phyloP scores from a whole-genome alignment of 352 stramenopile genomes.

The Phytophthora macrochlamydospora region DNA sequence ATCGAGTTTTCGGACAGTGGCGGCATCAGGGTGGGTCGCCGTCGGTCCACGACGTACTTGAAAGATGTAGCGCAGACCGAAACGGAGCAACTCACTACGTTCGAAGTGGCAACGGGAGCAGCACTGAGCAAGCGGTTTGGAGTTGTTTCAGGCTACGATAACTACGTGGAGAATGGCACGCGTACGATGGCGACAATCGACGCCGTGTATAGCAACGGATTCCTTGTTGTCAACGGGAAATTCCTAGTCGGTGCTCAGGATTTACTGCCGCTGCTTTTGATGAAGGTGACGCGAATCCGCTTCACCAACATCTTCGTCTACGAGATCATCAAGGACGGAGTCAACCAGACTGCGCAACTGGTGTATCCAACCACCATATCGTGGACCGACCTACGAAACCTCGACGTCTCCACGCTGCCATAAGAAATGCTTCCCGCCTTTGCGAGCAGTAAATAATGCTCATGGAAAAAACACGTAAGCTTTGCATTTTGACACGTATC shows the following conservation, averaged over 20 bases:
- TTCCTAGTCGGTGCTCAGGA: conserved; percentile 40
- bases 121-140: conserved; percentile 27
- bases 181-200: conserved; percentile 31
- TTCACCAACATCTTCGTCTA: conserved; percentile 44
- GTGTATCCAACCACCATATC: conserved; percentile 38
- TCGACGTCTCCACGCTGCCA: conserved; percentile 24
- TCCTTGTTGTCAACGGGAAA: conserved; percentile 41
- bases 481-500: neutral
- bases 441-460: neutral
- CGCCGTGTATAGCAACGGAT: conserved; percentile 46
- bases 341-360: conserved; percentile 30
- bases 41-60: conserved; percentile 11
- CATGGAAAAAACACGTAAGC: neutral
- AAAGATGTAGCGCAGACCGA: conserved; percentile 7
- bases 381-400: conserved; percentile 25
- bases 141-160: conserved; percentile 27
- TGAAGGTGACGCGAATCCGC: conserved; percentile 39
- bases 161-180: conserved; percentile 23
- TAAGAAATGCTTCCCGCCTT: conserved; percentile 1
- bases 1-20: neutral
- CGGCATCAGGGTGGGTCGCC: neutral
- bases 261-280: conserved; percentile 33
- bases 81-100: conserved; percentile 9
- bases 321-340: conserved; percentile 16
- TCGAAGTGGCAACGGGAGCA: conserved; percentile 29